Evolutionary conservation across 257 asterid genomes (phyloP).

Genomic region (Solanum tarapatanum): DNA sequence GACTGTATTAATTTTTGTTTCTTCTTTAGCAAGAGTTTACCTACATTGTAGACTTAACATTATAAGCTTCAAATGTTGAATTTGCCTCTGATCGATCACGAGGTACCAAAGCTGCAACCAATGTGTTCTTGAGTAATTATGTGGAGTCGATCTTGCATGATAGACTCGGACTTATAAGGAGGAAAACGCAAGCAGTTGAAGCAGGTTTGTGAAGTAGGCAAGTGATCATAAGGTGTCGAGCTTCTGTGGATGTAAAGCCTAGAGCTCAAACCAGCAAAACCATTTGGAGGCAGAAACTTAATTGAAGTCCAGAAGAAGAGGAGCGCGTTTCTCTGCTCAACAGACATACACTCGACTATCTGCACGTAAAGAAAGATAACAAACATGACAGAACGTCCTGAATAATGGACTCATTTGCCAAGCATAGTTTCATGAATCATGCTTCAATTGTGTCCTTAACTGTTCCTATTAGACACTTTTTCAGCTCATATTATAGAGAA

Average conservation of each 20-base stretch:
- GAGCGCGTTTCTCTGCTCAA: not conserved
- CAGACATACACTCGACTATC: not conserved
- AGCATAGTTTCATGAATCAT: not conserved
- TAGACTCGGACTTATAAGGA: not conserved
- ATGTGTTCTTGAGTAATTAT: not conserved
- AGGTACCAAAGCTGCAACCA: not conserved
- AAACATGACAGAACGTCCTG: not conserved
- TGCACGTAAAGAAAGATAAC: not conserved
- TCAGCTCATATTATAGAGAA: not conserved
- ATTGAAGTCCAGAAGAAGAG: not conserved
- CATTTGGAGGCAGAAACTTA: not conserved
- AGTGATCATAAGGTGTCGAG: not conserved
- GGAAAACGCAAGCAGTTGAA: not conserved
- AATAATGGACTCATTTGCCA: not conserved
- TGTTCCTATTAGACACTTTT: not conserved
- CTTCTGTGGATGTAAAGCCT: not conserved
- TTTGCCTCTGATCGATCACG: not conserved
- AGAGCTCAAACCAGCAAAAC: not conserved
- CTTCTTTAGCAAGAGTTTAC: not conserved
- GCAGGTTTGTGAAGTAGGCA: not conserved
- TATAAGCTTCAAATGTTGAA: not conserved
- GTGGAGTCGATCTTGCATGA: not conserved
- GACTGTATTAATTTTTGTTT: not conserved
- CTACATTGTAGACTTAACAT: not conserved
- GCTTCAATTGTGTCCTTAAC: not conserved